Evolutionary conservation across 352 stramenopile species (phyloP).

Genomic region (Pilasporangium apinafurcum): DNA sequence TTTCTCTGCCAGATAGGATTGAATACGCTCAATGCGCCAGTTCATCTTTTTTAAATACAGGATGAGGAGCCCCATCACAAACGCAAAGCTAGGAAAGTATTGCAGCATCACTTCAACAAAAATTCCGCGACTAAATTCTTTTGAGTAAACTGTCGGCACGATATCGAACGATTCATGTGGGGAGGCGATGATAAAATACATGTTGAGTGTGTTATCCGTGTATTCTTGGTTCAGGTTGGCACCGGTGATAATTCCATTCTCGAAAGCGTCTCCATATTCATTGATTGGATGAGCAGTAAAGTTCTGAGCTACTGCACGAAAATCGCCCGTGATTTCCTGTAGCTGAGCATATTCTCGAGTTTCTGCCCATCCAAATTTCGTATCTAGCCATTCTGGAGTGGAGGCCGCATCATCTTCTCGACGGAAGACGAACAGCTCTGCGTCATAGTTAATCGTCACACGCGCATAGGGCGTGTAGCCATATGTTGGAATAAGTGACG

Average conservation of each 20-base stretch:
- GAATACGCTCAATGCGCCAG: constrained; percentile 71
- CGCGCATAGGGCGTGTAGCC: constrained; percentile 54
- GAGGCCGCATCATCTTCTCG: constrained; percentile 46
- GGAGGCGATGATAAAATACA: constrained; percentile 80
- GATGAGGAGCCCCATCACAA: constrained; percentile 42
- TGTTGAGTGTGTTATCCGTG: constrained; percentile 55
- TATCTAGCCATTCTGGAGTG: constrained; percentile 59
- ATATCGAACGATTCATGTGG: constrained; percentile 57
- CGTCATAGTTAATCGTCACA: constrained; percentile 71
- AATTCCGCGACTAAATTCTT: constrained; percentile 58
- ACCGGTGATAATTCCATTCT: constrained; percentile 46
- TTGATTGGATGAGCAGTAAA: constrained; percentile 61
- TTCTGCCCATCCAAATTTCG: constrained; percentile 44
- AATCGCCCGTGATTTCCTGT: constrained; percentile 52
- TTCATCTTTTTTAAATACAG: constrained; percentile 69
- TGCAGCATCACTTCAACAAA: constrained; percentile 58
- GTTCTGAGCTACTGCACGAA: constrained; percentile 50
- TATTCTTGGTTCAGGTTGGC: constrained; percentile 50
- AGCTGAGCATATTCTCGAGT: constrained; percentile 69
- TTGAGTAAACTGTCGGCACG: constrained; percentile 54
- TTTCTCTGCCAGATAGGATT: constrained; percentile 72
- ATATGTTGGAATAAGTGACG: constrained; percentile 31
- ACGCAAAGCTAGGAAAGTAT: constrained; percentile 36
- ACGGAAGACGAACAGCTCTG: constrained; percentile 71
- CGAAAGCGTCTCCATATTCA: constrained; percentile 64